Evolutionary conservation across 108 stramenopile genomes (phyloP), one percentile per base, ranked within the genome.

Genomic region (Cylindrotheca fusiformis): DNA sequence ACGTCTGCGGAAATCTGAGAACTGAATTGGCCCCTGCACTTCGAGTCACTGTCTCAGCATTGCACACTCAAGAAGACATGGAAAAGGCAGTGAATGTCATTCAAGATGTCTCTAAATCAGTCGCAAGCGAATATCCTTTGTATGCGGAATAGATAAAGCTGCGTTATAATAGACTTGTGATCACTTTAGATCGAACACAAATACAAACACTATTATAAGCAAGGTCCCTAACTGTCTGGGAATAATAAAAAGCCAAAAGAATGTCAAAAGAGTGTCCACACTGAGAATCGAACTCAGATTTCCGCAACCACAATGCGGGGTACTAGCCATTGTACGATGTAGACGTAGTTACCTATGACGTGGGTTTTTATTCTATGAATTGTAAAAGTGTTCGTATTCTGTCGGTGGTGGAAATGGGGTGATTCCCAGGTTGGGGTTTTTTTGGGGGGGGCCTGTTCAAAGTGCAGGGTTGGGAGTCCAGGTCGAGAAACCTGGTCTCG

Each of bases 11-110:
- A 46, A 69, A 80, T 53, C 28, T 88, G 55, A 75, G 79, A 48
- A 67, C 79, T 27, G 75, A 79, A n/a, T 81, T 88, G 19, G 78
- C 84, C n/a, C 90, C 94, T 1, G 72, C 77, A 46, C 78, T 95
- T 52, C 81, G 94, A 26, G 63, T 95, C 47, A 81, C 80, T 23
- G 79, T 90, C 4, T 79, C 83, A 26, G 77, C 81, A 2, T 59
- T 76, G 47, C 90, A 92, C 53, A 81, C 84, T 0, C 63, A 75
- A 59, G 84, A 73, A 1, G 84, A 91, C 63, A 74, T 91, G 30
- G 82, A 90, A 53, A 57, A 47, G 46, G 74, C 79, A 4, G 62
- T 85, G 10, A 22, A 64, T 18, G 31, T 48, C 10, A 45, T 72
- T 57, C 36, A 36, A 22, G 71, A 72, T 44, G 44, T 41, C 6